Conservation (phyloP, 441 rosid species). For the Jatropha podagrica region DNA sequence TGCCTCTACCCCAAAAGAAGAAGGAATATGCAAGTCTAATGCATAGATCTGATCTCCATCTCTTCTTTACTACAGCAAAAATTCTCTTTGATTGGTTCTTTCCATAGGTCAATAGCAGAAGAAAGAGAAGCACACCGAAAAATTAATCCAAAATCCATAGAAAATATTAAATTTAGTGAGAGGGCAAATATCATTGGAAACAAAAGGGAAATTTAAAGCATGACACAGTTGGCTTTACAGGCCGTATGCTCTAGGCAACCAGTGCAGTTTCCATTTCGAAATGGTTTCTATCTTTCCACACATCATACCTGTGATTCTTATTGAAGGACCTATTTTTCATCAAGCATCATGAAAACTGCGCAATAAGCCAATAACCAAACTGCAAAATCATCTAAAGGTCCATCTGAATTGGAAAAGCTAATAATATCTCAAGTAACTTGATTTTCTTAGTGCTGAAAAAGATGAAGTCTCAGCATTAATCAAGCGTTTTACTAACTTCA, state of each 20-base stretch:
- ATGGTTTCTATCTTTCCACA: neutral
- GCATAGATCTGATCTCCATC: neutral
- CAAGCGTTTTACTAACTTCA: neutral
- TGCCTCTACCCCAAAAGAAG: neutral
- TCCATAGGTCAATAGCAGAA: too few species aligned
- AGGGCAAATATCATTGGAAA: neutral
- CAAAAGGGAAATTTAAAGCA: neutral
- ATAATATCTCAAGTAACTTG: neutral
- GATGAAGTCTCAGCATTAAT: neutral
- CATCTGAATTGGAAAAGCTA: neutral
- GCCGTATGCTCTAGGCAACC: neutral
- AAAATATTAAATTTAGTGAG: neutral
- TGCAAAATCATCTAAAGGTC: neutral
- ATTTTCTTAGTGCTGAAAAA: neutral
- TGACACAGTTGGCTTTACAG: neutral
- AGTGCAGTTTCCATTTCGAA: neutral
- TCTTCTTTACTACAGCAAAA: too few species aligned
- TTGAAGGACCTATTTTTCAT: neutral
- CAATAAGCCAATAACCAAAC: too few species aligned
- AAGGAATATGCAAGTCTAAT: neutral
- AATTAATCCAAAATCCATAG: neutral
- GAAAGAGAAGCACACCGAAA: neutral
- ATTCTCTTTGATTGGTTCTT: too few species aligned
- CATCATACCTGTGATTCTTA: neutral
- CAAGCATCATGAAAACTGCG: constrained; percentile 6